These are phyloP conservation scores for Raphanus hybrid DNA, from an alignment of 441 rosid species.

Conservation along the genomic window DNA sequence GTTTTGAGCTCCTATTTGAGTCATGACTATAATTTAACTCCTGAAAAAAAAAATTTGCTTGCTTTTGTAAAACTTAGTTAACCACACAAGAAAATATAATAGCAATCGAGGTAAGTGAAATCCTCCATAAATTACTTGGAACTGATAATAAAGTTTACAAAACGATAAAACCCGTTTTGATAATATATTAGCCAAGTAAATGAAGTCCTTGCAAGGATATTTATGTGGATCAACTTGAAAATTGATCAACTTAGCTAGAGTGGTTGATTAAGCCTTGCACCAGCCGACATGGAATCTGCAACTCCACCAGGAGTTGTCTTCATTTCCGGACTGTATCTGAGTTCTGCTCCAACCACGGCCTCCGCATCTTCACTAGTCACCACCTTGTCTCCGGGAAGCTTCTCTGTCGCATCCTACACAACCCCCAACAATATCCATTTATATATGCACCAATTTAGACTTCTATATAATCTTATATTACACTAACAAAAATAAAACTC, in stretches of 20 bases:
- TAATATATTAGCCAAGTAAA: background rate
- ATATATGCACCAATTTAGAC: slow-evolving; percentile 1
- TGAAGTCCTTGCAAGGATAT: background rate
- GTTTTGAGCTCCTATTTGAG: no score
- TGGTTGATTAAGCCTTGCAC: slow-evolving; percentile 51
- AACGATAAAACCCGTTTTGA: background rate
- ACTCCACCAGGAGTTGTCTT: slow-evolving; percentile 59
- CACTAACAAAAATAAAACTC: background rate
- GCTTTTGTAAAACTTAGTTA: no score
- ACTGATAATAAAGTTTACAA: background rate
- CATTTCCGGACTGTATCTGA: slow-evolving; percentile 52
- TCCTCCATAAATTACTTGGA: background rate
- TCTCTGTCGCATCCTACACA: slow-evolving; percentile 52
- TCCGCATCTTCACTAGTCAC: slow-evolving; percentile 61
- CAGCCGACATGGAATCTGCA: slow-evolving; percentile 57
- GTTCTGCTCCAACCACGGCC: slow-evolving; percentile 54
- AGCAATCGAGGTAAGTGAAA: background rate
- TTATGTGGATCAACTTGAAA: background rate
- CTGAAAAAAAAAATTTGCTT: no score
- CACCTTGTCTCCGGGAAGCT: slow-evolving; percentile 45
- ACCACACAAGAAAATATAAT: no score
- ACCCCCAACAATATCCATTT: slow-evolving; percentile 3
- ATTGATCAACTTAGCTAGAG: slow-evolving; percentile 14
- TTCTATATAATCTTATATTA: background rate
- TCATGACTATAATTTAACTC: no score